These are phyloP conservation scores for Calocera cornea DNA, from an alignment of 768 basidiomycete genomes.

Conservation along the genomic window DNA sequence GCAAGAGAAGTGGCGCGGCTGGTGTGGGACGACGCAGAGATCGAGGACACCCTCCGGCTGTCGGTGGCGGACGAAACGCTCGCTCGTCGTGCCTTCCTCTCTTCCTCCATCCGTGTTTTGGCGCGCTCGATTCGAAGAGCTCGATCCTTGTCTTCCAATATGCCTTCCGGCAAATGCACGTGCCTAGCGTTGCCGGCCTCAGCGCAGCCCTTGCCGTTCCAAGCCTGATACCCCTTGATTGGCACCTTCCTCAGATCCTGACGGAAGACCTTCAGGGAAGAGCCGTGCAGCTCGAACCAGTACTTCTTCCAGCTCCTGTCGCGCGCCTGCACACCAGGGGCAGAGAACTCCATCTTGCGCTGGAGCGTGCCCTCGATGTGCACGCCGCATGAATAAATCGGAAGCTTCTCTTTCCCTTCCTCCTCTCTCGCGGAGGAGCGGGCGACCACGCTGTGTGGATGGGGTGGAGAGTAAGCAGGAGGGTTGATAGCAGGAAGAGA, in stretches of 20 bases:
- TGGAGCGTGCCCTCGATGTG: slow-evolving; percentile 71
- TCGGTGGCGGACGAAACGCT: slow-evolving; percentile 8
- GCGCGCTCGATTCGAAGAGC: background rate
- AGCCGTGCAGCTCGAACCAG: slow-evolving; percentile 83
- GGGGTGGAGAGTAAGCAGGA: slow-evolving; percentile 28
- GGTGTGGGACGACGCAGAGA: slow-evolving; percentile 6
- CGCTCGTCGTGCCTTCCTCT: background rate
- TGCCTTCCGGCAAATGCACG: slow-evolving; percentile 13
- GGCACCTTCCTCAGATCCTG: slow-evolving; percentile 27
- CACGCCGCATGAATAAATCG: slow-evolving; percentile 66
- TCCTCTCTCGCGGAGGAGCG: slow-evolving; percentile 34
- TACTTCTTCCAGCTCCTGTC: slow-evolving; percentile 88
- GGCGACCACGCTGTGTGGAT: slow-evolving; percentile 22
- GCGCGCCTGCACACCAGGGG: slow-evolving; percentile 72
- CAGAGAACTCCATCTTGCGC: slow-evolving; percentile 83
- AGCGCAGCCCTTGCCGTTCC: slow-evolving; percentile 5
- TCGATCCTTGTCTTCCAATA: slow-evolving; percentile 1
- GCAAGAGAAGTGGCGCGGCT: background rate
- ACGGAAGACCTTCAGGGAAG: slow-evolving; percentile 55
- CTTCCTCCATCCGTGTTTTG: background rate
- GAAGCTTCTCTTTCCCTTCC: slow-evolving; percentile 71
- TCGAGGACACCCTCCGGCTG: background rate
- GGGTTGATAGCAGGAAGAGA: slow-evolving; percentile 16
- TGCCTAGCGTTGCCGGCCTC: slow-evolving; percentile 8
- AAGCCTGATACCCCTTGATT: slow-evolving; percentile 36